Percentiles rank a stretch among this genome's conserved stretches.
phyloP scores from a whole-genome alignment of 1,139 yeast genomes.

The Suhomyces bolitotheri region DNA sequence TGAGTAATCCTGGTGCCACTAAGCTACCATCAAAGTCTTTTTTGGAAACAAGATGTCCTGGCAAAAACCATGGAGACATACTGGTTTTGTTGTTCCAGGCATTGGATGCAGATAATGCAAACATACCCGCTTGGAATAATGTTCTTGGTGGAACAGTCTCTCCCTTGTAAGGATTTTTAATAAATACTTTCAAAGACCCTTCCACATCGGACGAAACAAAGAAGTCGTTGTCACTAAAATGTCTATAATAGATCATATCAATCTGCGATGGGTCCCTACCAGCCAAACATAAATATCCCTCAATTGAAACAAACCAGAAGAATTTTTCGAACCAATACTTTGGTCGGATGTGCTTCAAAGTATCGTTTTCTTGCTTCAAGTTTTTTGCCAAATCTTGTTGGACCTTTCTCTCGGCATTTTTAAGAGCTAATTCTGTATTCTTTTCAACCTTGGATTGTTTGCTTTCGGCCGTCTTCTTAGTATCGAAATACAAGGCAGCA shows the following conservation, averaged over 20 bases:
- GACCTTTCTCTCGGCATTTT: constrained; percentile 81
- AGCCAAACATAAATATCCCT: constrained; percentile 82
- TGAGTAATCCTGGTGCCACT: constrained; percentile 64
- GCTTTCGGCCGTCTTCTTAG: constrained; percentile 71
- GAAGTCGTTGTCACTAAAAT: constrained; percentile 70
- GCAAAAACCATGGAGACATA: constrained; percentile 82
- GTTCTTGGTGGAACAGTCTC: constrained; percentile 79
- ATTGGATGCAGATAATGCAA: constrained; percentile 74
- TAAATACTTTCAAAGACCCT: constrained; percentile 72
- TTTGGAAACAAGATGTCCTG: constrained; percentile 65
- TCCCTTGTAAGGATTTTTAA: constrained; percentile 69
- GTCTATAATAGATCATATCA: constrained; percentile 80
- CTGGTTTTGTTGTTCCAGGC: constrained; percentile 90
- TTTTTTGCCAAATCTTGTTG: constrained; percentile 68
- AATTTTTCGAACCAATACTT: constrained; percentile 94
- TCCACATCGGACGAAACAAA: constrained; percentile 76
- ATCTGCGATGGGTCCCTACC: constrained; percentile 84
- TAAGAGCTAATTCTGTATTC: constrained; percentile 75
- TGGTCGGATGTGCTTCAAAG: constrained; percentile 63
- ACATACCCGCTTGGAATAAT: constrained; percentile 84
- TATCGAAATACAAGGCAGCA: constrained; percentile 81
- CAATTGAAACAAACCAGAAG: constrained; percentile 87
- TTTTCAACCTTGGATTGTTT: constrained; percentile 82
- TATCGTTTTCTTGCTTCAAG: constrained; percentile 63
- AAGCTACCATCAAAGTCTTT: constrained; percentile 65